Evolutionary conservation across 2,329 filamentous ascomycete species (phyloP), one percentile per base, ranked within the genome.

Genomic region (Nemania abortiva): DNA sequence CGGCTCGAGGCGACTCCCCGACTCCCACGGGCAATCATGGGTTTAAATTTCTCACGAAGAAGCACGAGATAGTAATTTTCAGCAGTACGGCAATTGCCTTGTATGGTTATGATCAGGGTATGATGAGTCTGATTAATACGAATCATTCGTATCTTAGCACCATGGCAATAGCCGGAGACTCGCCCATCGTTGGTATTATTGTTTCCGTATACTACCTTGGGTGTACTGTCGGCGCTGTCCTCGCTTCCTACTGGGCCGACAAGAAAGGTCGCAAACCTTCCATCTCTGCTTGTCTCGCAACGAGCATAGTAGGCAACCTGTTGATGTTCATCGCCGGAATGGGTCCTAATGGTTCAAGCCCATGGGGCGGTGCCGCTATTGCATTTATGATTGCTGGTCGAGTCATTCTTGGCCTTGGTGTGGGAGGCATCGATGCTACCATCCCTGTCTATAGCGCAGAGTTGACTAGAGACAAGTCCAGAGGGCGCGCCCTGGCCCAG

Each of bases 171-270:
- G 66, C 73, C 6, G 80, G 81, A 70, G 81, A 84, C 37, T 84
- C 83, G 4, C 82, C 86, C 1, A 73, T 89, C 24, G 87, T 90
- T 42, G 88, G 88, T 63, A 81, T 89, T 64, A 87, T 89, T 63
- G 87, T 90, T 18, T 85, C 86, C 2, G 82, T 90, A 34, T 90
- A 90, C 80, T 90, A 90, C 72, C 83, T 90, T 6, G 87, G 88
- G n/a, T 89, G 87, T 72, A 82, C 87, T 3, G 77, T 86, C 2
- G 88, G 88, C 15, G 86, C 87, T 1, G 84, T 89, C 0, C 71
- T 88, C 22, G 88, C 88, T 70, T 88, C 85, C n/a, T 83, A 80
- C 73, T 79, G 86, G 24, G 86, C 87, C 6, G 87, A 90, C 71
- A 79, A 76, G 53, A 81, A 81, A 58, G 88, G 88, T 7, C 82